phyloP scores from a whole-genome alignment of 768 basidiomycete species.

The Rossbeevera mucosa region DNA sequence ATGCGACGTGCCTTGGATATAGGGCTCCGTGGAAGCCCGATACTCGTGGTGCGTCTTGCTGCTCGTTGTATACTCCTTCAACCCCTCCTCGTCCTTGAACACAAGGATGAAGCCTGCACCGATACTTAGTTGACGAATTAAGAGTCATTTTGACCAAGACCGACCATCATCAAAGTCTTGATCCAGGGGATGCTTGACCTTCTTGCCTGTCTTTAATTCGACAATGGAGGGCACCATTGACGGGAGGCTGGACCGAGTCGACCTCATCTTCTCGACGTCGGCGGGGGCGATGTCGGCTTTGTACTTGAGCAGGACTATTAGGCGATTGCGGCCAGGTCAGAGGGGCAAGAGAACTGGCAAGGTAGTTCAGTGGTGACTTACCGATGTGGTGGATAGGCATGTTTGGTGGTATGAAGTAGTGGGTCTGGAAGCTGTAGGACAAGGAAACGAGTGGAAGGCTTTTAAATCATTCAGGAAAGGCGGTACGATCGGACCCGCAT shows the following conservation, averaged over 20 bases:
- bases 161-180: conserved; percentile 24
- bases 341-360: not conserved
- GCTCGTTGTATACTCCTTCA: not conserved
- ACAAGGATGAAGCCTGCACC: not conserved
- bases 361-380: conserved; percentile 5
- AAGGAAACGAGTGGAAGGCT: not conserved
- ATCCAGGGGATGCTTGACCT: conserved; percentile 15
- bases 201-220: conserved; percentile 9
- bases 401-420: not conserved
- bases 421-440: not conserved
- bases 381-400: conserved; percentile 20
- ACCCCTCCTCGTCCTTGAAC: not conserved
- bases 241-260: conserved; percentile 12
- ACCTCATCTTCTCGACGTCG: conserved; percentile 1
- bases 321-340: not conserved
- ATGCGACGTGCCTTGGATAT: conserved; percentile 16
- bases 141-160: not conserved
- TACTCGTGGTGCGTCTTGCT: conserved; percentile 10
- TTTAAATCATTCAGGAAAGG: conserved; percentile 1
- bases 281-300: conserved; percentile 8
- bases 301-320: conserved; percentile 20
- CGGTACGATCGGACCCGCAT: not conserved
- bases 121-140: not conserved
- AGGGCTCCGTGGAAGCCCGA: not conserved
- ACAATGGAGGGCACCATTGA: conserved; percentile 19